Percentiles rank a stretch among this genome's conserved stretches.
Evolutionary conservation across 441 rosid species (phyloP).

Genomic region (Adansonia gregorii): DNA sequence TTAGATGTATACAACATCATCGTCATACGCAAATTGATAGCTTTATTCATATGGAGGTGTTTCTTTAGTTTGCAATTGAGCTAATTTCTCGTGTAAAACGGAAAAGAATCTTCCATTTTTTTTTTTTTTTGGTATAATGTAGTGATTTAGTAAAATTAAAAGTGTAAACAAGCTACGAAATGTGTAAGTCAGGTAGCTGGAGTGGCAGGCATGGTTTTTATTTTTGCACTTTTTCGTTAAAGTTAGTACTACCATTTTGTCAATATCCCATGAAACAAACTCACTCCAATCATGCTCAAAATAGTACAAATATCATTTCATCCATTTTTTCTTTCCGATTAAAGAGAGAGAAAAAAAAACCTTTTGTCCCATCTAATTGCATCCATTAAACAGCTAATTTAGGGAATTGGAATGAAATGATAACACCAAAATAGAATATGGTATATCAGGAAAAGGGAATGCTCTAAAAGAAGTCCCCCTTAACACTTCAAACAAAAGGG

Average conservation of each 20-base stretch:
- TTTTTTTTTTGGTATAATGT: no score
- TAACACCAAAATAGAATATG: not conserved
- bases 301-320: not conserved
- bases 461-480: not conserved
- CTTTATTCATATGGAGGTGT: no score
- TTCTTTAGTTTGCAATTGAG: no score
- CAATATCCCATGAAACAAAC: not conserved
- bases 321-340: not conserved
- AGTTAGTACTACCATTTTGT: not conserved
- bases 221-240: not conserved
- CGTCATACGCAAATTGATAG: no score
- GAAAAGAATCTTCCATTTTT: no score
- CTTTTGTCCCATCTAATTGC: not conserved
- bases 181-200: no score
- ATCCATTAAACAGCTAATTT: not conserved
- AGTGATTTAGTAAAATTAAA: no score
- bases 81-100: no score
- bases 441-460: not conserved
- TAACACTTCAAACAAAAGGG: not conserved
- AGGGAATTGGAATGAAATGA: no score
- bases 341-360: no score
- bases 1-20: no score
- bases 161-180: no score
- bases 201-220: not conserved
- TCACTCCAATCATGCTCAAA: not conserved